A percentile compares a stretch with the other conserved stretches of the same genome.
These are phyloP conservation scores for Globisporangium alternatum DNA, from an alignment of 352 stramenopile genomes.

Conservation along the genomic window DNA sequence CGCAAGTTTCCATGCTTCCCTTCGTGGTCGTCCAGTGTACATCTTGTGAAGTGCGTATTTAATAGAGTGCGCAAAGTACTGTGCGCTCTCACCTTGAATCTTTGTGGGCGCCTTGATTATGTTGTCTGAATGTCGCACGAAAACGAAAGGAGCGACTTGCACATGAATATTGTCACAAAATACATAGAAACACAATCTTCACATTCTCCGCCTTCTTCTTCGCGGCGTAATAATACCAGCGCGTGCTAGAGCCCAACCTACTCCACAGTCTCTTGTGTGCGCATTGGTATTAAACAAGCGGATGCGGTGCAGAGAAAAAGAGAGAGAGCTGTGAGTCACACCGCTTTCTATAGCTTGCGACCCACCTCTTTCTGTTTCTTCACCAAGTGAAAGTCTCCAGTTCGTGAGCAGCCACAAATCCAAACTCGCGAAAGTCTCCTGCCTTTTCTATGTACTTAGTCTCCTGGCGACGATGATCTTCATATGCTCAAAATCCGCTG, in stretches of 20 bases:
- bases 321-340: no score
- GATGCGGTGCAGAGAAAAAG: no score
- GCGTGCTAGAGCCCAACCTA: no score
- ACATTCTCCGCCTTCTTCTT: no score
- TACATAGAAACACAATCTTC: not conserved
- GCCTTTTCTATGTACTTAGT: not conserved
- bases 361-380: no score
- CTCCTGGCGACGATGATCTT: not conserved
- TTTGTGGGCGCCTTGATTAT: not conserved
- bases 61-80: no score
- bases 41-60: not conserved
- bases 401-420: not conserved
- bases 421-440: not conserved
- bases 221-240: no score
- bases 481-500: not conserved
- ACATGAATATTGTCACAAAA: not conserved
- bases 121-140: conserved; percentile 6
- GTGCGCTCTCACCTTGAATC: no score
- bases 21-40: not conserved
- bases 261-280: no score
- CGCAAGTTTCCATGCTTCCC: conserved; percentile 44
- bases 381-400: no score
- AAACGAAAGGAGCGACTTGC: not conserved
- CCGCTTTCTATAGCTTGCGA: no score
- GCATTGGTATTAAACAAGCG: no score